Evolutionary conservation across 768 basidiomycete genomes (phyloP), one percentile per base, ranked within the genome.

Genomic region (Flagelloscypha sp.): DNA sequence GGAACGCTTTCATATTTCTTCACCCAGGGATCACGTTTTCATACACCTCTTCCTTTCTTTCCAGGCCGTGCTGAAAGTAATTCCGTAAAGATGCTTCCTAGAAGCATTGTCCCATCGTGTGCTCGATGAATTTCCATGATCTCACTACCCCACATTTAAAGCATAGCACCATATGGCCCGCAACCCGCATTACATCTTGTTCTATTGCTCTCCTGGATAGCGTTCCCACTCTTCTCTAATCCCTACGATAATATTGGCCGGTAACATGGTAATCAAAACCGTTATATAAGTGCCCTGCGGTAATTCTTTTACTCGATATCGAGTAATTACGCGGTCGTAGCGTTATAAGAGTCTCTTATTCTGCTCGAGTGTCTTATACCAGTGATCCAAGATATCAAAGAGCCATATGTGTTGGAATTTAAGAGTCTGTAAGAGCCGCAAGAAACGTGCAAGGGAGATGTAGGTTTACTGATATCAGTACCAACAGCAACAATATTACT

Each of bases 141-240:
- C 10, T 32, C 10, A 32, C 17, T n/a, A 32, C 17, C 30, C 30
- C 30, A 32, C 12, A 32, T 32, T 18, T 32, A 10, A 11, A 32
- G 2, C 12, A 10, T 32, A 10, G 11, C 30, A 10, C 12, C 16
- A 32, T 2, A 32, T 32, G n/a, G 10, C 11, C 30, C 17, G 10
- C 30, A 32, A 32, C 30, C 30, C 25, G 13, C 13, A 27, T 27
- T 9, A 13, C 25, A 27, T 27, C 25, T 13, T 27, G 25, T 13
- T 27, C 25, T 13, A 27, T 27, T 13, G 25, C 25, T 27, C 9
- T 27, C n/a, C n/a, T n/a, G n/a, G n/a, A n/a, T n/a, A n/a, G n/a
- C n/a, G n/a, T n/a, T n/a, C n/a, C n/a, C n/a, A n/a, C n/a, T n/a
- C n/a, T n/a, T n/a, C n/a, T n/a, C n/a, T n/a, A n/a, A n/a, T n/a